These are phyloP conservation scores for Escallonia rubra DNA, from an alignment of 129 eudicot species.

Conservation along the genomic window DNA sequence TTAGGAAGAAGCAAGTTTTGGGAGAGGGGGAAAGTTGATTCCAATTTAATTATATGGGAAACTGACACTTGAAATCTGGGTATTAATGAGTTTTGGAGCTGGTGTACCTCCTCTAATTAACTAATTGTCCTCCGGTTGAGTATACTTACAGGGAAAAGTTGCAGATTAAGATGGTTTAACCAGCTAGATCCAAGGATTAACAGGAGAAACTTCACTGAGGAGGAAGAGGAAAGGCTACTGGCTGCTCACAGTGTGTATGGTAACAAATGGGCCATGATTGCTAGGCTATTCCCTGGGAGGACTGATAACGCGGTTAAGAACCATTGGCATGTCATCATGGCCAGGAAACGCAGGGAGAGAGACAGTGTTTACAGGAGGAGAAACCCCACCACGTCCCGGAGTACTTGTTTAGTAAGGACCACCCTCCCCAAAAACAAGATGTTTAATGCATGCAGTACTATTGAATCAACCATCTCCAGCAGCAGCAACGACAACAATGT, in stretches of 20 bases:
- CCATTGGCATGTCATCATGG: slow-evolving; percentile 91
- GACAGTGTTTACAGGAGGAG: slow-evolving; percentile 30
- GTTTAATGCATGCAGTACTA: slow-evolving; percentile 6
- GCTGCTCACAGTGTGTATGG: slow-evolving; percentile 62
- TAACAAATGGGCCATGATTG: slow-evolving; percentile 76
- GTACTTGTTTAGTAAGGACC: neutral
- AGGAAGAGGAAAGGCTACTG: slow-evolving; percentile 69
- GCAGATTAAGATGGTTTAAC: slow-evolving; percentile 87
- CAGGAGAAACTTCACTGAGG: slow-evolving; percentile 55
- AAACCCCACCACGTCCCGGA: neutral
- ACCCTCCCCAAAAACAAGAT: neutral
- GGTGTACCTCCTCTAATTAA: too few species aligned
- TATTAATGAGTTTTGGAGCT: neutral
- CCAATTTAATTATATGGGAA: neutral
- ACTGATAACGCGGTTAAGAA: slow-evolving; percentile 87
- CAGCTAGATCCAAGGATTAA: slow-evolving; percentile 81
- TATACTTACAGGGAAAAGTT: slow-evolving; percentile 57
- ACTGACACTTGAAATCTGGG: neutral
- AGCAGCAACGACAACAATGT: neutral
- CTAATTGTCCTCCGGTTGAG: too few species aligned
- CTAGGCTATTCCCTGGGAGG: slow-evolving; percentile 75
- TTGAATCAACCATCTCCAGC: slow-evolving; percentile 11
- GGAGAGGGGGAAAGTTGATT: neutral
- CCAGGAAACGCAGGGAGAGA: slow-evolving; percentile 52
- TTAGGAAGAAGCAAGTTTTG: neutral